Conservation (phyloP, 1,284 basidiomycete species). For the Cronartium quercuum region DNA sequence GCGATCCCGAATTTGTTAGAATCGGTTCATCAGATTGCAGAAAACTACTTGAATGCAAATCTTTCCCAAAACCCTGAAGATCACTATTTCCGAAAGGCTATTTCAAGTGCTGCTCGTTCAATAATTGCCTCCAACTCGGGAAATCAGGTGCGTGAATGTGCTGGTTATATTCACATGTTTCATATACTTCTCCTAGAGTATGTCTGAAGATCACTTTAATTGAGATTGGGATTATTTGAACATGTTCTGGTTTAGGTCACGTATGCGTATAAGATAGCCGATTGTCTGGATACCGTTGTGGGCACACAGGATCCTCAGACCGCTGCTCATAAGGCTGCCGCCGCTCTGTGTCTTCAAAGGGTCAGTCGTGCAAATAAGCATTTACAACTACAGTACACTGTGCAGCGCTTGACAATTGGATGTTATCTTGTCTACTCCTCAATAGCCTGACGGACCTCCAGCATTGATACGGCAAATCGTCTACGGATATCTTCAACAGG, state of each 20-base stretch:
- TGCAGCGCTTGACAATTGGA: neutral
- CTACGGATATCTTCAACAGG: slow-evolving; percentile 38
- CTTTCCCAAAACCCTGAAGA: slow-evolving; percentile 6
- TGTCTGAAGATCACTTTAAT: too few species aligned
- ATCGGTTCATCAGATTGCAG: slow-evolving; percentile 21
- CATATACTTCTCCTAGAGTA: too few species aligned
- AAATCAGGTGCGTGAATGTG: slow-evolving; percentile 16
- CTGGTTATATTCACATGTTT: too few species aligned
- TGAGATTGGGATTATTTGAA: neutral
- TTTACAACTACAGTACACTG: neutral
- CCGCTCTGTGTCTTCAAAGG: slow-evolving; percentile 30
- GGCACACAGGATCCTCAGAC: slow-evolving; percentile 23
- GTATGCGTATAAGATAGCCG: slow-evolving; percentile 30
- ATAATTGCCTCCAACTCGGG: slow-evolving; percentile 38
- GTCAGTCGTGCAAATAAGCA: neutral
- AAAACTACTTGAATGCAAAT: slow-evolving; percentile 18
- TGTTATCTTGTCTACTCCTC: neutral
- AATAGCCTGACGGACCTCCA: slow-evolving; percentile 32
- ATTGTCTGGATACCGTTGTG: slow-evolving; percentile 35
- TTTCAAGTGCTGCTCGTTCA: slow-evolving; percentile 7
- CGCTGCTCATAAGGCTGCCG: slow-evolving; percentile 21
- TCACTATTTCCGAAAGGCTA: slow-evolving; percentile 15
- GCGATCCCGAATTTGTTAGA: slow-evolving; percentile 29
- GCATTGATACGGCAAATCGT: slow-evolving; percentile 22
- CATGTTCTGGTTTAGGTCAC: slow-evolving; percentile 1